Conservation (phyloP, 148 eudicot species). For the Pharnaceum exiguum region DNA sequence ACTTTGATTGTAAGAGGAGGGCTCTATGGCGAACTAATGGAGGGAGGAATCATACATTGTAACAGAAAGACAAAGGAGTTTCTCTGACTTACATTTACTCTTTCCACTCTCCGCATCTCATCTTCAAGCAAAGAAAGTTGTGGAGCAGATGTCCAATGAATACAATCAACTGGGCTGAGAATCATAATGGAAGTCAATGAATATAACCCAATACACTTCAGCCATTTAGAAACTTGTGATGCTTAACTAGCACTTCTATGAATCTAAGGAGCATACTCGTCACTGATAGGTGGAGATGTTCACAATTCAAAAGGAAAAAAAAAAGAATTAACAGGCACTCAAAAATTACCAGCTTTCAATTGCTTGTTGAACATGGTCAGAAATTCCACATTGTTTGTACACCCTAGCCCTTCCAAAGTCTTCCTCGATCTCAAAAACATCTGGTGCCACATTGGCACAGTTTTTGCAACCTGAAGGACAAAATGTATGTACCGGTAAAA, state of each 20-base stretch:
- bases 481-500: slow-evolving; percentile 3
- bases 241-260: too few relatives aligned
- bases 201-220: background rate
- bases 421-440: slow-evolving; percentile 84
- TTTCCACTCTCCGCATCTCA: slow-evolving; percentile 95
- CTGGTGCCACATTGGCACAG: slow-evolving; percentile 81
- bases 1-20: background rate
- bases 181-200: background rate
- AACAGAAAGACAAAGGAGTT: background rate
- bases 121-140: slow-evolving; percentile 95
- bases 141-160: slow-evolving; percentile 95
- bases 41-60: background rate
- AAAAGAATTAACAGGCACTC: background rate
- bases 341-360: slow-evolving; percentile 76
- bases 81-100: slow-evolving; percentile 76
- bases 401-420: slow-evolving; percentile 96
- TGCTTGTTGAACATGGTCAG: slow-evolving; percentile 73
- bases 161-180: slow-evolving; percentile 97
- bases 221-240: background rate
- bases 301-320: background rate
- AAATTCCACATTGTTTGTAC: slow-evolving; percentile 56
- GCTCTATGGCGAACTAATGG: background rate
- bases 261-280: too few relatives aligned
- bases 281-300: background rate
- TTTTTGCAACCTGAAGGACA: slow-evolving; percentile 76